These are phyloP conservation scores for Moringa oleifera DNA, from an alignment of 345 rosid genomes.

Conservation along the genomic window DNA sequence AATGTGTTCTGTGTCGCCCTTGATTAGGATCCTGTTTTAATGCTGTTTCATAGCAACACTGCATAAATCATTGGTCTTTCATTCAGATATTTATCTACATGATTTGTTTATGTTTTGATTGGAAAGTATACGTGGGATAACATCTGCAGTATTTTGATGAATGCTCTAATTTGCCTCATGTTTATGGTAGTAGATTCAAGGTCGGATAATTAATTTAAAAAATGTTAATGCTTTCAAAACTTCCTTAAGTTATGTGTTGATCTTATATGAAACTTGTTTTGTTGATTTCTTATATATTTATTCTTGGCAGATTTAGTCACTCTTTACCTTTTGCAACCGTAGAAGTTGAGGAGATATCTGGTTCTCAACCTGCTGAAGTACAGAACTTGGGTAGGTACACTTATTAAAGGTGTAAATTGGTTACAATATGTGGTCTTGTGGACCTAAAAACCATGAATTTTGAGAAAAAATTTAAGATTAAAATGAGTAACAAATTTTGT, in stretches of 20 bases:
- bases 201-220: neutral
- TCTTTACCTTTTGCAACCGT: slow-evolving; percentile 81
- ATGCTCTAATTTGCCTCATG: neutral
- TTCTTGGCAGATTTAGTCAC: slow-evolving; percentile 50
- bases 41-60: too few species aligned
- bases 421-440: too few species aligned
- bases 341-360: slow-evolving; percentile 76
- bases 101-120: neutral
- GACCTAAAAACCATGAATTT: neutral
- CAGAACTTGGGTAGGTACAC: slow-evolving; percentile 64
- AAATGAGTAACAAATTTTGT: neutral
- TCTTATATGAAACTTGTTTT: neutral
- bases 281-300: neutral
- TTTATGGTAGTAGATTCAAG: too few species aligned
- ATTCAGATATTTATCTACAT: too few species aligned
- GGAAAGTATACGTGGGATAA: neutral
- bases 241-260: neutral
- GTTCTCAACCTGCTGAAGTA: slow-evolving; percentile 83
- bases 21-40: too few species aligned
- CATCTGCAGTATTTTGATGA: neutral
- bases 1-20: neutral
- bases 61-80: too few species aligned
- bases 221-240: neutral
- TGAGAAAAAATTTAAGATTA: neutral
- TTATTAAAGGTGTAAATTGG: neutral